A percentile compares a stretch with the other conserved stretches of the same genome.
phyloP scores from a whole-genome alignment of 139 green algal species.

The Diplosphaera chodatii region DNA sequence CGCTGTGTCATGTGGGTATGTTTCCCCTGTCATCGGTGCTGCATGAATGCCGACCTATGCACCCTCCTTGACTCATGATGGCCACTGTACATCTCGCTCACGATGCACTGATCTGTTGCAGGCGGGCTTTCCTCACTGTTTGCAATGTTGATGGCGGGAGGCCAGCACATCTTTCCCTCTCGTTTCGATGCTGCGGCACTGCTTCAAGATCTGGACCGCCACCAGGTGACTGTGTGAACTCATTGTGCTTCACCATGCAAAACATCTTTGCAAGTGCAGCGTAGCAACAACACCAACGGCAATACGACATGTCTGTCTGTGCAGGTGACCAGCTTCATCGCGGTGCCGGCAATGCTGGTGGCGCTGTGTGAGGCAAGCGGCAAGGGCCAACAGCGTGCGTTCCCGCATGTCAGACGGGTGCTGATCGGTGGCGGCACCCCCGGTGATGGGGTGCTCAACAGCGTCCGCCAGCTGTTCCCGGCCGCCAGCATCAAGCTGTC shows the following conservation, averaged over 20 bases:
- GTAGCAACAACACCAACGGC: no score
- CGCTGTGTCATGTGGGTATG: conserved; percentile 83
- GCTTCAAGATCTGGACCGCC: conserved; percentile 40
- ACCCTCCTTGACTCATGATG: no score
- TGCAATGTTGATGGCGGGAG: conserved; percentile 65
- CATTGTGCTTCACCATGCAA: no score
- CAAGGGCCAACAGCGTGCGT: neutral
- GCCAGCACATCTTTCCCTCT: conserved; percentile 48
- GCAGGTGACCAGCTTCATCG: conserved; percentile 70
- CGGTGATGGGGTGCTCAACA: neutral
- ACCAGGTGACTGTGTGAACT: no score
- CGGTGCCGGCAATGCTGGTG: conserved; percentile 76
- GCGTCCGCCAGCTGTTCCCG: conserved; percentile 38
- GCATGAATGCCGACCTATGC: no score
- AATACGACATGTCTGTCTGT: no score
- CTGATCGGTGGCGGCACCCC: conserved; percentile 34
- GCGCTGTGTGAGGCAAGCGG: conserved; percentile 47
- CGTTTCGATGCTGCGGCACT: conserved; percentile 7
- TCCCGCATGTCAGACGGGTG: conserved; percentile 15
- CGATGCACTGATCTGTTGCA: no score
- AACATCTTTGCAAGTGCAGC: no score
- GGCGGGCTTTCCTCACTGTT: conserved; percentile 74
- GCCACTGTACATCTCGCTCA: no score
- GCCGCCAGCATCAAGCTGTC: conserved; percentile 51
- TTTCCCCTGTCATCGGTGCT: no score